Conservation (phyloP, 1,284 basidiomycete species). For the Boletus coffeatus region DNA sequence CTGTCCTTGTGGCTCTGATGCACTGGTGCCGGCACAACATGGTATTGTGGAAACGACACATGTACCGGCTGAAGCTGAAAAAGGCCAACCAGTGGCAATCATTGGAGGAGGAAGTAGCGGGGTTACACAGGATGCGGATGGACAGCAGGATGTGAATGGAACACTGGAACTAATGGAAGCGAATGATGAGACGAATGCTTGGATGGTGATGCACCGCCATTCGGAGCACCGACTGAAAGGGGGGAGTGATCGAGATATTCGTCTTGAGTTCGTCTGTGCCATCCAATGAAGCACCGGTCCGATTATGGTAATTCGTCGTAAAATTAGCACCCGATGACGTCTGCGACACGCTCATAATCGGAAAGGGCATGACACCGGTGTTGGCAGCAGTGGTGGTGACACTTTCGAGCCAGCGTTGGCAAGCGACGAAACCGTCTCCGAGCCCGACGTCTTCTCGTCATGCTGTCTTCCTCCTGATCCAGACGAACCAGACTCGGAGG, state of each 20-base stretch:
- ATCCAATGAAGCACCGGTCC: not conserved
- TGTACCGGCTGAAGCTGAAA: slow-evolving; percentile 21
- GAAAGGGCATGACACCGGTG: slow-evolving; percentile 16
- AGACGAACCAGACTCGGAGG: too few relatives aligned
- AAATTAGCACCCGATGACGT: not conserved
- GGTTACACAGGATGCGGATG: slow-evolving; percentile 8
- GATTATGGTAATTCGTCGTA: not conserved
- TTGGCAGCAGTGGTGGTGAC: not conserved
- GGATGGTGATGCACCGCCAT: slow-evolving; percentile 7
- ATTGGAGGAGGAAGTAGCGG: slow-evolving; percentile 9
- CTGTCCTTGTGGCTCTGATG: slow-evolving; percentile 11
- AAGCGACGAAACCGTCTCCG: not conserved
- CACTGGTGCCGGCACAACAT: not conserved
- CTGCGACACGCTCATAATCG: slow-evolving; percentile 19
- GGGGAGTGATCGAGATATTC: slow-evolving; percentile 5
- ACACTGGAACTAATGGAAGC: slow-evolving; percentile 13
- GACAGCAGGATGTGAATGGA: not conserved
- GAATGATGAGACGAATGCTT: slow-evolving; percentile 3
- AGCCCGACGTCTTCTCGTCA: not conserved
- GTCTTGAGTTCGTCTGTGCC: slow-evolving; percentile 9
- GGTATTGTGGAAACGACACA: slow-evolving; percentile 22
- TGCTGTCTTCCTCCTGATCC: too few relatives aligned
- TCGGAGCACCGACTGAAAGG: slow-evolving; percentile 2
- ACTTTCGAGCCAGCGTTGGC: not conserved
- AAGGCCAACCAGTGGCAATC: slow-evolving; percentile 10